Evolutionary conservation across 805 yeast species (phyloP).

Genomic region (Kodamaea kakaduensis): DNA sequence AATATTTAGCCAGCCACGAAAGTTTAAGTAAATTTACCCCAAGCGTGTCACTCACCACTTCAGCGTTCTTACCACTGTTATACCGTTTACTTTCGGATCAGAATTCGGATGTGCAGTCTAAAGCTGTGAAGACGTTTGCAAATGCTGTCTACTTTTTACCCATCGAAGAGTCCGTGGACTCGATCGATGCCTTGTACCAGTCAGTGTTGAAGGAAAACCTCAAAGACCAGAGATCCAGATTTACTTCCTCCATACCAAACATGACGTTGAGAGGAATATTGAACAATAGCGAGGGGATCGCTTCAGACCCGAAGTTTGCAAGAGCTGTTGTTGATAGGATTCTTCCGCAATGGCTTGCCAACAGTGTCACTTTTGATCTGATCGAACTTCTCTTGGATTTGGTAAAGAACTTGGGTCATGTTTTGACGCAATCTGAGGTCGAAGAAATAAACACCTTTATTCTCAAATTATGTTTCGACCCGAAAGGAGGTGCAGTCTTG

Average conservation of each 20-base stretch:
- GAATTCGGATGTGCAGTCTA: constrained; percentile 69
- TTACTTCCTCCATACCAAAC: constrained; percentile 48
- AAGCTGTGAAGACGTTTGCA: constrained; percentile 59
- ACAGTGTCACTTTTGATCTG: constrained; percentile 46
- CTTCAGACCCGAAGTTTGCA: constrained; percentile 16
- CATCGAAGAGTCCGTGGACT: constrained; percentile 24
- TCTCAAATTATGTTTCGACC: constrained; percentile 34
- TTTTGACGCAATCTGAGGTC: constrained; percentile 35
- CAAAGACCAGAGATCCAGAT: constrained; percentile 16
- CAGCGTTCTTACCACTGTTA: constrained; percentile 25
- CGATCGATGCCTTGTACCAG: constrained; percentile 28
- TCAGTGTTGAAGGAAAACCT: constrained; percentile 17
- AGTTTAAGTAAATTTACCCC: constrained; percentile 1
- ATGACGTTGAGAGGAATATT: constrained; percentile 49
- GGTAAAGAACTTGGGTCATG: constrained; percentile 45
- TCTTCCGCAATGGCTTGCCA: constrained; percentile 34
- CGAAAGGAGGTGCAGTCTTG: constrained; percentile 39
- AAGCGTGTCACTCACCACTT: constrained; percentile 2
- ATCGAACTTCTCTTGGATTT: constrained; percentile 60
- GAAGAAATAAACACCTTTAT: constrained; percentile 23
- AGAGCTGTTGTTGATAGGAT: constrained; percentile 32
- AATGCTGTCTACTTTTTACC: constrained; percentile 41
- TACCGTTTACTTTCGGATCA: constrained; percentile 51
- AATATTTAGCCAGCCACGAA: constrained; percentile 28
- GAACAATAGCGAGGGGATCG: constrained; percentile 10